Base-by-base conservation (phyloP, 768 basidiomycete species). In the Mycena indigotica region DNA sequence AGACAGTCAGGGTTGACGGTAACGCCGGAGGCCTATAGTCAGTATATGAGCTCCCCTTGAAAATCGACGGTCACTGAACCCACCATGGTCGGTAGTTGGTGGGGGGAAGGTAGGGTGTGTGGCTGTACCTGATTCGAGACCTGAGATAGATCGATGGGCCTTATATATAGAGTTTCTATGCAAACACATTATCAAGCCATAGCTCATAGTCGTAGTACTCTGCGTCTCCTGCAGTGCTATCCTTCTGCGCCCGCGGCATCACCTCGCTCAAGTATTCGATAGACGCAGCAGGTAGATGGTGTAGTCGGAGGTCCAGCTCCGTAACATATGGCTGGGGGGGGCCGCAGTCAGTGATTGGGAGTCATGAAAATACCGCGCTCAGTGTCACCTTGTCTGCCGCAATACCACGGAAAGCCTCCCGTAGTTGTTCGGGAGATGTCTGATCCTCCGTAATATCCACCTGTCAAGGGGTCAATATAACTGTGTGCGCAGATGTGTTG, bases 401-500 rank as follows among this genome's bases (percentile, higher is more conserved):
- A 16, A 97, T 90, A 3, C 91, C 91, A 26, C 92, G 87, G 85
- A 99, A 99, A 2, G 95, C 86, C 57, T 94, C 93, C 19, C 90
- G 86, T 63, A 99, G 81, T 67, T 98, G 96, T 38, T 95, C 93
- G 0, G 89, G 84, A 3, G 95, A 90, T 3, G 93, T 94, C 55
- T 97, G 93, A 69, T 99, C 97, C 74, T 98, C 95, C 26, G 86
- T 95, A 59, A 97, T 95, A 25, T 94, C 94, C 52, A 96, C 93
- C 95, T 98, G 63, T 28, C 28, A 21, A 49, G 46, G 24, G 13
- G 35, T 17, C 26, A n/a, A n/a, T n/a, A n/a, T n/a, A n/a, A n/a
- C n/a, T n/a, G n/a, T n/a, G n/a, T n/a, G n/a, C n/a, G n/a, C n/a
- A n/a, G n/a, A n/a, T n/a, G n/a, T n/a, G n/a, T n/a, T n/a, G n/a